Evolutionary conservation across 108 stramenopile genomes (phyloP), one percentile per base, ranked within the genome.

Genomic region (Thalassiosira profunda): DNA sequence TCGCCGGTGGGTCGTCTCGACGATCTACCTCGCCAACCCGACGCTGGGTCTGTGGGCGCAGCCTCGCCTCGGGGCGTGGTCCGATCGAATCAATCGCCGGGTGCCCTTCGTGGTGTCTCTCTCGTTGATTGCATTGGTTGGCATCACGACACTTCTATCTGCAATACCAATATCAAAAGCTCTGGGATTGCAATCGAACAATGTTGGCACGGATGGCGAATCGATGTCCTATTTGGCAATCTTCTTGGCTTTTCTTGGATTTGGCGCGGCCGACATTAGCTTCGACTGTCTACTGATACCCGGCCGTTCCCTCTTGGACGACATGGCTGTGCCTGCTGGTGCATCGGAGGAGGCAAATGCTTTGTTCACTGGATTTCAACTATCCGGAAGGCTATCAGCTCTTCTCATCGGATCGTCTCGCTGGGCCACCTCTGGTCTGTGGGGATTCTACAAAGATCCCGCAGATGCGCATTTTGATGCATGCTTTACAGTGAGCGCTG

Each of bases 271-370:
- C 1, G 62, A 63, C 23, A 63, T 63, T 34, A 49, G 62, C 30
- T 63, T 23, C 46, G 62, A 63, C 31, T 63, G 62, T n/a, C 62
- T 63, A 0, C 30, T 63, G 5, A 63, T 63, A n/a, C 62, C 62
- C 8, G 62, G 62, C 35, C 41, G 62, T 28, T 45, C 62, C 10
- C 46, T 63, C 4, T 21, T 63, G 31, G 62, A 63, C 37, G 62
- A 63, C 25, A 15, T 63, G 29, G 45, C 62, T 12, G 62, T 63
- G 0, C 62, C 62, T 24, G 5, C 36, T 1, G 30, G 46, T 1
- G 33, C 35, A 1, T 12, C 14, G 5, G 62, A 48, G 2, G 62
- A 63, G 7, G 45, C 62, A 7, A 63, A 63, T 48, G 62, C 62
- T 18, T 14, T 63, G 3, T 63, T 63, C 25, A 63, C 62, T 1